Base-by-base conservation (phyloP, 176 grass and related monocot genomes). In the Poa annua region DNA sequence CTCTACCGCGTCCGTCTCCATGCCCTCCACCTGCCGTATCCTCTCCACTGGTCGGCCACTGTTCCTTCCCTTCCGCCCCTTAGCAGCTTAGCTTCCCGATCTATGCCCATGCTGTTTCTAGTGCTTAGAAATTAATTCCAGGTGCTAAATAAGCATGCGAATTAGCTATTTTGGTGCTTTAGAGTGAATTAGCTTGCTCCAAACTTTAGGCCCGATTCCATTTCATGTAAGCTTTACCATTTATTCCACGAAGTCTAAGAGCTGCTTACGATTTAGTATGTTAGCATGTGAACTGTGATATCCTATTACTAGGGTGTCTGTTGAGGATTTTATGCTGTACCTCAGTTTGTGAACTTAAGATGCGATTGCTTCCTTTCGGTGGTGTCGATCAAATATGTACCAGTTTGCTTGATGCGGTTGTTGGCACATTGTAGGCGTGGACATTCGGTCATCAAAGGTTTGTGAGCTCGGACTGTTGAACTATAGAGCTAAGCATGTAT, bases 391-490 rank as follows among this genome's bases (percentile, higher is more conserved):
- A 64, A 5, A 15, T 60, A 47, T 80, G 5, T 3, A 49, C 36
- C 16, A 24, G 61, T 65, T 81, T 54, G 33, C 34, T 72, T 90
- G 80, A 80, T 81, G 34, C 13, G 10, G 47, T 78, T 80, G 44
- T 82, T 78, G 45, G 41, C 41, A 78, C 55, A 54, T 55, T 89
- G 64, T 83, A 98, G 95, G 88, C 22, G 79, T 98, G 79, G 95
- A 98, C 79, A 71, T 98, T 80, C 91, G 92, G 56, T 88, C 86
- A 76, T 98, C 95, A 38, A 98, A 91, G 80, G 85, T 93, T 48
- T 98, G 95, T 10, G 92, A 93, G 77, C 92, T 98, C 61, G 90
- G 95, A 32, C 62, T 95, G 68, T 76, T 98, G 75, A 98, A 98
- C 70, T 95, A 95, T 74, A 98, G 88, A 89, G 73, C 95, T 85